Evolutionary conservation across 2,329 filamentous ascomycete species (phyloP).

Genomic region (Lithohypha guttulata): DNA sequence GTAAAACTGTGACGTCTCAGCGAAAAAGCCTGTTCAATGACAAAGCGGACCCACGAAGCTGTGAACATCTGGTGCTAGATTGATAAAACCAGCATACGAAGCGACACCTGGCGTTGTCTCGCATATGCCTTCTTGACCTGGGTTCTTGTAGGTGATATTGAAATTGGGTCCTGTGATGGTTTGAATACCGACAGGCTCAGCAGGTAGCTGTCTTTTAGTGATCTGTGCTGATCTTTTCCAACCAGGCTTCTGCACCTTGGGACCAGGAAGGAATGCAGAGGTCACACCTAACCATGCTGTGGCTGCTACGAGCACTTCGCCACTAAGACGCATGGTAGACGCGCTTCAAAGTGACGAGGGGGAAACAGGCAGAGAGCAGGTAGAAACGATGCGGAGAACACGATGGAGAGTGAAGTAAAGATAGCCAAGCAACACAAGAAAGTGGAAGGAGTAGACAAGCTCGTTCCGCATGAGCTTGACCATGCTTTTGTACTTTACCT

Average conservation of each 20-base stretch:
- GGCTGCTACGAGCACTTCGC: not conserved
- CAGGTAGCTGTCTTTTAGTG: slow-evolving; percentile 27
- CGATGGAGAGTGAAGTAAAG: not conserved
- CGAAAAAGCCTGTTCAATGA: not conserved
- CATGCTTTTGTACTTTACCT: slow-evolving; percentile 6
- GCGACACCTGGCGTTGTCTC: slow-evolving; percentile 47
- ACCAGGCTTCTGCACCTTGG: slow-evolving; percentile 14
- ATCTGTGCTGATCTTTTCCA: slow-evolving; percentile 15
- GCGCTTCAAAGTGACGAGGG: not conserved
- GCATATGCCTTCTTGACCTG: slow-evolving; percentile 40
- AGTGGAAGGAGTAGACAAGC: slow-evolving; percentile 4
- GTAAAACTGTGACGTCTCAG: slow-evolving; percentile 33
- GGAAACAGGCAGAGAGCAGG: not conserved
- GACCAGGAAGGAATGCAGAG: slow-evolving; percentile 10
- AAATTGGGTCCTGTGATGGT: slow-evolving; percentile 33
- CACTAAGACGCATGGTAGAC: slow-evolving; percentile 6
- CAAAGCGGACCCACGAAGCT: slow-evolving; percentile 26
- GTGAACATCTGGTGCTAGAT: slow-evolving; percentile 41
- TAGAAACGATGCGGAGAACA: not conserved
- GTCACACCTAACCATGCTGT: not conserved
- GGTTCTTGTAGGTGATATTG: slow-evolving; percentile 49
- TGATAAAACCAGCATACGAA: slow-evolving; percentile 46
- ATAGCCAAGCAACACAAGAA: not conserved
- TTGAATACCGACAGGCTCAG: slow-evolving; percentile 29
- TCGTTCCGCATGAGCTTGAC: not conserved